Evolutionary conservation across 805 yeast genomes (phyloP).

Genomic region (Kuraishia cidri): DNA sequence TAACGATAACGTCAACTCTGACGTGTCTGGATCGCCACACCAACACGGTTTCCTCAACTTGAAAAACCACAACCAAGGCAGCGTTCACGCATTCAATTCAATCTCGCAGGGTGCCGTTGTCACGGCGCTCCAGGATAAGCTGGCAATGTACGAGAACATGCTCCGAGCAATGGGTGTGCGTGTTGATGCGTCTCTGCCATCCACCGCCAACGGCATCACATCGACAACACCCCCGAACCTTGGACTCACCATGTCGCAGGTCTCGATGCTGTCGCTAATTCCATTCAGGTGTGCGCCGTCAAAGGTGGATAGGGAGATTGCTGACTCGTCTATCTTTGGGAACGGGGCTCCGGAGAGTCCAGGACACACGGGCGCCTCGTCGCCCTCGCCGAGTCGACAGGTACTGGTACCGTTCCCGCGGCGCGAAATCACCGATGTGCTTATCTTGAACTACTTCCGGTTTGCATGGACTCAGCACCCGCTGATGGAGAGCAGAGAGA

Average conservation of each 20-base stretch:
- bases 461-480: slow-evolving; percentile 13
- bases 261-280: slow-evolving; percentile 8
- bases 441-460: slow-evolving; percentile 8
- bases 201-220: too few species aligned
- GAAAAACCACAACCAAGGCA: too few species aligned
- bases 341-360: not conserved
- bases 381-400: too few species aligned
- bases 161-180: too few species aligned
- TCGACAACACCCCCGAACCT: too few species aligned
- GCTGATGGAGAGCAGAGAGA: slow-evolving; percentile 5
- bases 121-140: too few species aligned
- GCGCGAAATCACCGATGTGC: slow-evolving; percentile 4
- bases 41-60: too few species aligned
- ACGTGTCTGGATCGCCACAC: not conserved
- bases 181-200: too few species aligned
- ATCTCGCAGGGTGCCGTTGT: too few species aligned
- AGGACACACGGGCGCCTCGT: too few species aligned
- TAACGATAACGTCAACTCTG: not conserved
- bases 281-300: slow-evolving; percentile 7
- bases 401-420: slow-evolving; percentile 4
- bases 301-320: slow-evolving; percentile 5
- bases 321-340: slow-evolving; percentile 9
- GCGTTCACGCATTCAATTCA: too few species aligned
- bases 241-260: slow-evolving; percentile 8
- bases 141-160: too few species aligned